These are phyloP conservation scores for Fusarium praegraminearum DNA, from an alignment of 2,329 filamentous ascomycete species.

Conservation along the genomic window DNA sequence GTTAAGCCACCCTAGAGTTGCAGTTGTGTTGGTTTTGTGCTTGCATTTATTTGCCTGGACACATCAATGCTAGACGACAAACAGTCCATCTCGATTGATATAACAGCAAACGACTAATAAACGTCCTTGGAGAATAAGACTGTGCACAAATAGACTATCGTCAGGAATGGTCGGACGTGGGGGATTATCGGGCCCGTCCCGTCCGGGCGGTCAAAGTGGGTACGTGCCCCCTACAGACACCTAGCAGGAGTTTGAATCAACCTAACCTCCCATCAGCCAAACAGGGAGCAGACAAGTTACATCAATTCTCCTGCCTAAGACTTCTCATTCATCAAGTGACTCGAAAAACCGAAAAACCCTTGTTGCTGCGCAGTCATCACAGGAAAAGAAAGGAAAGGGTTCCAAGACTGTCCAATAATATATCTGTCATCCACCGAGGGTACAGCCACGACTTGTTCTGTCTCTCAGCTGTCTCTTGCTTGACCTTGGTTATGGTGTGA, in stretches of 20 bases:
- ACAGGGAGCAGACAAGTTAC: constrained; percentile 29
- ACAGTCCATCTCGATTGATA: neutral
- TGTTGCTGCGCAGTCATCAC: constrained; percentile 18
- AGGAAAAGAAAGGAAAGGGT: neutral
- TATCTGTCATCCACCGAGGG: neutral
- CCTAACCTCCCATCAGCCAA: constrained; percentile 19
- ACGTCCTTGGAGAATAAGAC: neutral
- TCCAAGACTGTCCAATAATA: neutral
- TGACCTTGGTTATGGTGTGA: constrained; percentile 28
- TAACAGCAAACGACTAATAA: neutral
- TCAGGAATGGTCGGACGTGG: constrained; percentile 10
- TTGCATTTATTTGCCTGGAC: neutral
- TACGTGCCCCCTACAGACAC: constrained; percentile 18
- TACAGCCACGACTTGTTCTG: constrained; percentile 5
- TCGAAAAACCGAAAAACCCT: constrained; percentile 25
- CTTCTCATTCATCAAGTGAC: constrained; percentile 26
- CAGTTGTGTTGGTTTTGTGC: neutral
- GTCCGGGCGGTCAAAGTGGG: constrained; percentile 4
- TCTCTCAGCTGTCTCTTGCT: neutral
- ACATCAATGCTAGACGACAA: neutral
- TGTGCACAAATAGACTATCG: neutral
- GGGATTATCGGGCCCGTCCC: constrained; percentile 10
- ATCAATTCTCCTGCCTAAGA: constrained; percentile 3
- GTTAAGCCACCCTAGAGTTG: neutral
- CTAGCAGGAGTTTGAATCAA: constrained; percentile 19